Conservation (phyloP, 2,329 filamentous ascomycete species). For the Colletotrichum tropicale region DNA sequence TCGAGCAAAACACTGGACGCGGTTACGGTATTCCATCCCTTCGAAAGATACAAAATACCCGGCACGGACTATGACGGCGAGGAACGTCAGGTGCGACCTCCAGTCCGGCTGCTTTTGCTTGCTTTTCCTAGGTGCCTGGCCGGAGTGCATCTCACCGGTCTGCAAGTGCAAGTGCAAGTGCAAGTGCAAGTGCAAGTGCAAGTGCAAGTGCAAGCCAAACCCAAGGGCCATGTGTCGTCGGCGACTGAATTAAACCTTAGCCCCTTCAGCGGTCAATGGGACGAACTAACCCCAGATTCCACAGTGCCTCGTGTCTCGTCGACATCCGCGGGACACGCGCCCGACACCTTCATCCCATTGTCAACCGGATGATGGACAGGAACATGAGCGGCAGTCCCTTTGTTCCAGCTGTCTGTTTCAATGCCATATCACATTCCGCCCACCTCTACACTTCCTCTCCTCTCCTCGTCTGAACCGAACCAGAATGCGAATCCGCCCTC, state of each 20-base stretch:
- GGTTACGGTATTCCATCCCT: not conserved
- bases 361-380: not conserved
- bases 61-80: not conserved
- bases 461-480: not conserved
- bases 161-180: not conserved
- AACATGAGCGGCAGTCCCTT: not conserved
- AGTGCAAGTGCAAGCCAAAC: not conserved
- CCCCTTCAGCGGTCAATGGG: not conserved
- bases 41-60: not conserved
- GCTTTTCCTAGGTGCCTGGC: not conserved
- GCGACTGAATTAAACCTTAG: not conserved
- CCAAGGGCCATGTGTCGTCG: not conserved
- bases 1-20: not conserved
- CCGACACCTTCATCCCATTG: conserved; percentile 9
- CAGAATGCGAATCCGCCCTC: not conserved
- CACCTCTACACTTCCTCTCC: not conserved
- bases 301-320: not conserved
- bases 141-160: not conserved
- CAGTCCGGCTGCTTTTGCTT: not conserved
- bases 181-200: not conserved
- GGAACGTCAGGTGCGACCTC: not conserved
- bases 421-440: not conserved
- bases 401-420: not conserved
- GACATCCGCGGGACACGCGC: not conserved
- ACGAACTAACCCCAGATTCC: conserved; percentile 9